These are phyloP conservation scores for Stentor roeselii DNA, from an alignment of 73 alveolate species.

Conservation along the genomic window DNA sequence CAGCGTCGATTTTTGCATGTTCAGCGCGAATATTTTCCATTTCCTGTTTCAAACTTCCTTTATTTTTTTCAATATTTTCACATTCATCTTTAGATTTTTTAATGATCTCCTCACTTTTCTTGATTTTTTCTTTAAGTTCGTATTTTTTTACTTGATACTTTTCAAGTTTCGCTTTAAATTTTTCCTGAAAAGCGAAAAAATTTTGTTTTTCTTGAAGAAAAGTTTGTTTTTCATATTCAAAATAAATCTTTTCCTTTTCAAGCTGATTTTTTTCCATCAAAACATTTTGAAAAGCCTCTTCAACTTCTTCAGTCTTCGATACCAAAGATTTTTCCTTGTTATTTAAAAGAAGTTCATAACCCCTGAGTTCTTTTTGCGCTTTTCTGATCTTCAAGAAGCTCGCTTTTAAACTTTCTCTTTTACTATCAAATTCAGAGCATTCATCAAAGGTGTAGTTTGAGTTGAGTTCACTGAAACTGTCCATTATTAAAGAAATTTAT, in stretches of 20 bases:
- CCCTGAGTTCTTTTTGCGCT: neutral
- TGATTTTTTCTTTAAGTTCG: neutral
- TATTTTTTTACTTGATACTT: neutral
- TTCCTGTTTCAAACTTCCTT: neutral
- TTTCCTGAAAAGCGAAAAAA: no score
- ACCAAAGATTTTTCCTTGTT: neutral
- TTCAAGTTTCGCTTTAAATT: neutral
- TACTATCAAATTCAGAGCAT: neutral
- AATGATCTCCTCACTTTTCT: neutral
- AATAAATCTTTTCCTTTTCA: neutral
- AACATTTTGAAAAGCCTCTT: neutral
- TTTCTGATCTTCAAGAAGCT: no score
- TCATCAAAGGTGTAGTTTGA: no score
- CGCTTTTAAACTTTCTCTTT: neutral
- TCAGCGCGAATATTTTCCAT: neutral
- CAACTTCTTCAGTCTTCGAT: no score
- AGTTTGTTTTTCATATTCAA: no score
- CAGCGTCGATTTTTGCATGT: neutral
- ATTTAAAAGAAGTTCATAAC: neutral
- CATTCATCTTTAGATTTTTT: neutral
- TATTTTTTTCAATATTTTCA: neutral
- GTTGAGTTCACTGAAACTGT: neutral
- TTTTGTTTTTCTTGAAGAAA: neutral
- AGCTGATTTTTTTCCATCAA: neutral
- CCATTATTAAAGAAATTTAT: neutral